Evolutionary conservation across 345 rosid genomes (phyloP).

Genomic region (Xanthoceras sorbifolium): DNA sequence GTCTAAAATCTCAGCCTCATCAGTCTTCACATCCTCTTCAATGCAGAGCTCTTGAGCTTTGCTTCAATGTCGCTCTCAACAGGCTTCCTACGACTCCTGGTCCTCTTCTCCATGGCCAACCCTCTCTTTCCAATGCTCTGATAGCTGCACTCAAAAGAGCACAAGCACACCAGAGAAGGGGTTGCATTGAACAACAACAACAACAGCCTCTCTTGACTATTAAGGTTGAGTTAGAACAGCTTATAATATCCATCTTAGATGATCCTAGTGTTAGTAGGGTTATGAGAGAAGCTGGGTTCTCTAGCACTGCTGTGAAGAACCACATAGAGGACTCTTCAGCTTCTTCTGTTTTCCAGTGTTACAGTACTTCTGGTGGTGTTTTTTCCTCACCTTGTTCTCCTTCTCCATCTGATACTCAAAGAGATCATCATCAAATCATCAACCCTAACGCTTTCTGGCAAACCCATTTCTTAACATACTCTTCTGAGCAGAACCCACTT

Average conservation of each 20-base stretch:
- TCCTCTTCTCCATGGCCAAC: slow-evolving; percentile 45
- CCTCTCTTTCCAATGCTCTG: slow-evolving; percentile 55
- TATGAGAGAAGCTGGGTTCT: slow-evolving; percentile 93
- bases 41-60: slow-evolving; percentile 60
- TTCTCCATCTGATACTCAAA: slow-evolving; percentile 41
- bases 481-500: slow-evolving; percentile 55
- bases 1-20: slow-evolving; percentile 49
- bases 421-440: slow-evolving; percentile 42
- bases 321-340: slow-evolving; percentile 69
- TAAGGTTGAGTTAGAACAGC: slow-evolving; percentile 78
- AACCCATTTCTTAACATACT: slow-evolving; percentile 46
- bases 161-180: slow-evolving; percentile 54
- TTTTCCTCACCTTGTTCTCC: slow-evolving; percentile 92
- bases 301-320: slow-evolving; percentile 74
- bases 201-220: slow-evolving; percentile 55
- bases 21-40: slow-evolving; percentile 47
- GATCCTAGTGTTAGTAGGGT: slow-evolving; percentile 91
- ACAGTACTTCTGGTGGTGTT: slow-evolving; percentile 63
- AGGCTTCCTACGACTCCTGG: slow-evolving; percentile 51
- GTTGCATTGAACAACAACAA: slow-evolving; percentile 51
- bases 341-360: slow-evolving; percentile 69
- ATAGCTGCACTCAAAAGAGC: slow-evolving; percentile 60
- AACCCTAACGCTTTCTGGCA: slow-evolving; percentile 62
- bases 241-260: slow-evolving; percentile 67
- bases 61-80: slow-evolving; percentile 59